Evolutionary conservation across 441 rosid genomes (phyloP), one percentile per base, ranked within the genome.

Genomic region (Aquilaria agallochum): DNA sequence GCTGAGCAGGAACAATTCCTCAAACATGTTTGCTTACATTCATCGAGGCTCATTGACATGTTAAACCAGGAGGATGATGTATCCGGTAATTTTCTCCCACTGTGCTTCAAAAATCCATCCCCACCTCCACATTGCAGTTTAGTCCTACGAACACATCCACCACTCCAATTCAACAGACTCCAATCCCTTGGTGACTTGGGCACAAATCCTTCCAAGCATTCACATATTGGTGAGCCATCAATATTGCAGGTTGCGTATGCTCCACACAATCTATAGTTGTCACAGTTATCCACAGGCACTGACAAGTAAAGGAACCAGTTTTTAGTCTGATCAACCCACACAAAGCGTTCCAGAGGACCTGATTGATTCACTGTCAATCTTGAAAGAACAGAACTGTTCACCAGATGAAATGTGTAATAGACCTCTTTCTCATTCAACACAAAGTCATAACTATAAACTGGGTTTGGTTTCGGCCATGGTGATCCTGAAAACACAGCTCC

Each of bases 1-100:
- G 66, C 66, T 27, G 10, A 0, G 44, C 66, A 62, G 40, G 66
- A 62, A 62, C 66, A 62, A 62, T 62, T 62, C 40, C 54, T 62
- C 58, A 42, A 40, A 50, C 66, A 62, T 50, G 53, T 50, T 1
- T 55, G 46, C 51, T 57, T 13, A 57, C 63, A 51, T 50, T 51
- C 62, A 51, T 60, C 56, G 2, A 40, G 45, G 45, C 45, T 40
- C 45, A 40, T 40, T 13, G 42, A 56, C 30, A 2, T 34, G 34
- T 65, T 40, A 11, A 65, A 11, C 48, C 55, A 56, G 42, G 56
- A 50, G 31, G 13, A 57, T 30, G 66, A 0, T 20, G 50, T 5
- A 10, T 50, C 68, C 5, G 68, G 68, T n/a, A 33, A 9, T 49
- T 56, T 65, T 50, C 49, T 30, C n/a, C 3, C 51, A 5, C 8